Evolutionary conservation across 352 stramenopile genomes (phyloP).

Genomic region (Phytophthora hibernalis): DNA sequence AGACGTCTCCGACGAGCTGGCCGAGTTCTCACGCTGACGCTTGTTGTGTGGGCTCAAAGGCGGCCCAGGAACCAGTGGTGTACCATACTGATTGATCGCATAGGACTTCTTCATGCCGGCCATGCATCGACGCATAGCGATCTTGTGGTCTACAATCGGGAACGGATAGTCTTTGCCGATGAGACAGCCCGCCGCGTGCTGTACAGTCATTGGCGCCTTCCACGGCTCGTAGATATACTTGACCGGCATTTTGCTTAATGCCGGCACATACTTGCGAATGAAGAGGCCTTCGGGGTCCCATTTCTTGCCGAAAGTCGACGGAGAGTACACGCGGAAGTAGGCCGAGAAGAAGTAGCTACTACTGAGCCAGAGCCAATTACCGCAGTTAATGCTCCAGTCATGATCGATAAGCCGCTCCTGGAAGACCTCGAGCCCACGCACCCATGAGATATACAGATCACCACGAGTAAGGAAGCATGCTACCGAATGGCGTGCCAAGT

Average conservation of each 20-base stretch:
- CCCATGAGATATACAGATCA: conserved; percentile 96
- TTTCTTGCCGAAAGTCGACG: conserved; percentile 95
- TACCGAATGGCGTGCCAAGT: conserved; percentile 94
- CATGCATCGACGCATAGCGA: conserved; percentile 91
- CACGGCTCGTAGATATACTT: conserved; percentile 99
- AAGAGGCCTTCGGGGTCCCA: conserved; percentile 94
- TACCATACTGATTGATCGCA: conserved; percentile 47
- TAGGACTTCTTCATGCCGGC: conserved; percentile 92
- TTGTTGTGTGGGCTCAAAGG: conserved; percentile 38
- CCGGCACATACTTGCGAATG: conserved; percentile 94
- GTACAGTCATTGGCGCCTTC: conserved; percentile 93
- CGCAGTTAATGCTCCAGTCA: conserved; percentile 97
- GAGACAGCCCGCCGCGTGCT: conserved; percentile 83
- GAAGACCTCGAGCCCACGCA: conserved; percentile 91
- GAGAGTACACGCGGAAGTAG: conserved; percentile 98
- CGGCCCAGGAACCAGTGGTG: conserved; percentile 17
- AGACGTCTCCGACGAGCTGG: conserved; percentile 39
- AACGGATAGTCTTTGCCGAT: conserved; percentile 95
- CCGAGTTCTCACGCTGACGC: conserved; percentile 44
- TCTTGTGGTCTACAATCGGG: conserved; percentile 95
- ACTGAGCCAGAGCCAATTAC: conserved; percentile 98
- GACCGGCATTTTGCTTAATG: conserved; percentile 89
- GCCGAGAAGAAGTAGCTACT: conserved; percentile 96
- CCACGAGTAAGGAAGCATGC: conserved; percentile 99
- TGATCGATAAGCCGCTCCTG: conserved; percentile 96